Evolutionary conservation across 495 filamentous ascomycete genomes (phyloP).

Genomic region (Cercophora samala): DNA sequence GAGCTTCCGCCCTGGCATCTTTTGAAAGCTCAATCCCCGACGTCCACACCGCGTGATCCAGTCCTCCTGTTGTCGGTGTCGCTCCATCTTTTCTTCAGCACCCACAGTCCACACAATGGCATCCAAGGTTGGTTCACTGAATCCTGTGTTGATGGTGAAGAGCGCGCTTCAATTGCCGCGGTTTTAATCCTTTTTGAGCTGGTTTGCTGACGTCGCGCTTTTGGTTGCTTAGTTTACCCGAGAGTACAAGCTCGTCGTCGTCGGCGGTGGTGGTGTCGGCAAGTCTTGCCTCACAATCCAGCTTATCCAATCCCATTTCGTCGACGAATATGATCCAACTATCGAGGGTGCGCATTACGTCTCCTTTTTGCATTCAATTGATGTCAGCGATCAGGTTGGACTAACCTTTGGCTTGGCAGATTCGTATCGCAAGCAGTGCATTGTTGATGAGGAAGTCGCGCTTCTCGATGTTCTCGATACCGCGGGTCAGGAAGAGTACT

Average conservation of each 20-base stretch:
- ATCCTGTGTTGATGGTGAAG: background rate
- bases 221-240: constrained; percentile 71
- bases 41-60: constrained; percentile 11
- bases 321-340: constrained; percentile 98
- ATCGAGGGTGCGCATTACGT: constrained; percentile 79
- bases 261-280: constrained; percentile 95
- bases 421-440: constrained; percentile 99
- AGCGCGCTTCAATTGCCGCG: background rate
- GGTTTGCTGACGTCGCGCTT: constrained; percentile 15
- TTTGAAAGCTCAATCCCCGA: constrained; percentile 12
- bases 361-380: background rate
- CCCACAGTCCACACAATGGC: constrained; percentile 20
- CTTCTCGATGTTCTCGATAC: constrained; percentile 97
- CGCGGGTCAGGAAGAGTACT: constrained; percentile 98
- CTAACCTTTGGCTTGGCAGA: constrained; percentile 55
- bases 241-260: constrained; percentile 98
- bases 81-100: background rate
- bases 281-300: constrained; percentile 99
- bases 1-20: background rate
- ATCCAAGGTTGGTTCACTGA: constrained; percentile 21
- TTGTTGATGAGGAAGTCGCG: constrained; percentile 96
- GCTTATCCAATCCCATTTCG: constrained; percentile 97
- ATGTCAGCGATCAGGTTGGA: background rate
- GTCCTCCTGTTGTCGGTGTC: background rate
- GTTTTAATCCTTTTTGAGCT: background rate